phyloP scores from a whole-genome alignment of 306 rosid species.

The Nissolia schottii region DNA sequence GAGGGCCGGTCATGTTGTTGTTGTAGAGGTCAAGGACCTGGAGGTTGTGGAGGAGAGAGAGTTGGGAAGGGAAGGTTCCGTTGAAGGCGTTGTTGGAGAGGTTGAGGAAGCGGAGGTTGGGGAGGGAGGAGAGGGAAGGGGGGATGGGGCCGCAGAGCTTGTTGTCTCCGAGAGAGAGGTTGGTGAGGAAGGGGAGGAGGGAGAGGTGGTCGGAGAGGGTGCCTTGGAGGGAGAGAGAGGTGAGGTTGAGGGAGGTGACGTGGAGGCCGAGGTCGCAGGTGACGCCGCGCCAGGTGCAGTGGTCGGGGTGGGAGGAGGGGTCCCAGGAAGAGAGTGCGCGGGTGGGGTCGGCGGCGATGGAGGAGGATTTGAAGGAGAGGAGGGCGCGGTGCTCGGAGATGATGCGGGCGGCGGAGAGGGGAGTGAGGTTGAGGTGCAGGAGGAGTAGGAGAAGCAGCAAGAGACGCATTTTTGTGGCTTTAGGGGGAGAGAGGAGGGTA shows the following conservation, averaged over 20 bases:
- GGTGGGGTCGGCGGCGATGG: conserved; percentile 52
- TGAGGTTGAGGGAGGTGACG: conserved; percentile 57
- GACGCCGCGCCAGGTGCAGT: conserved; percentile 65
- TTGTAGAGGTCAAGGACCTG: conserved; percentile 70
- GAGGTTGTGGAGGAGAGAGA: conserved; percentile 48
- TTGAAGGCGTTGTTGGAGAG: conserved; percentile 79
- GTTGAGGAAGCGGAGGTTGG: conserved; percentile 54
- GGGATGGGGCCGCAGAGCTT: conserved; percentile 74
- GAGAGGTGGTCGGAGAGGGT: conserved; percentile 48
- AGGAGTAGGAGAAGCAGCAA: conserved; percentile 21
- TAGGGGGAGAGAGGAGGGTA: neutral
- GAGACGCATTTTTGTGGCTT: conserved; percentile 42
- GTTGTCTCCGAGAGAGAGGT: conserved; percentile 54
- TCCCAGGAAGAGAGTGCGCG: conserved; percentile 64
- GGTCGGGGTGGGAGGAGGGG: conserved; percentile 37
- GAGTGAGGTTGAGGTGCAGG: neutral
- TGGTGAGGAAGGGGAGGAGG: conserved; percentile 48
- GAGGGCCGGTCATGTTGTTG: conserved; percentile 68
- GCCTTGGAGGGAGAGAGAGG: conserved; percentile 54
- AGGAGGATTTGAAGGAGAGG: conserved; percentile 43
- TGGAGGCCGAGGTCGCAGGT: conserved; percentile 61
- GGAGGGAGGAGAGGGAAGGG: conserved; percentile 43
- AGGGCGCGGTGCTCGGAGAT: conserved; percentile 55
- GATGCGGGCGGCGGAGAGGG: conserved; percentile 21
- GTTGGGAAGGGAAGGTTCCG: conserved; percentile 55